Conservation (phyloP, 495 filamentous ascomycete species). For the Chaetomium tenue region DNA sequence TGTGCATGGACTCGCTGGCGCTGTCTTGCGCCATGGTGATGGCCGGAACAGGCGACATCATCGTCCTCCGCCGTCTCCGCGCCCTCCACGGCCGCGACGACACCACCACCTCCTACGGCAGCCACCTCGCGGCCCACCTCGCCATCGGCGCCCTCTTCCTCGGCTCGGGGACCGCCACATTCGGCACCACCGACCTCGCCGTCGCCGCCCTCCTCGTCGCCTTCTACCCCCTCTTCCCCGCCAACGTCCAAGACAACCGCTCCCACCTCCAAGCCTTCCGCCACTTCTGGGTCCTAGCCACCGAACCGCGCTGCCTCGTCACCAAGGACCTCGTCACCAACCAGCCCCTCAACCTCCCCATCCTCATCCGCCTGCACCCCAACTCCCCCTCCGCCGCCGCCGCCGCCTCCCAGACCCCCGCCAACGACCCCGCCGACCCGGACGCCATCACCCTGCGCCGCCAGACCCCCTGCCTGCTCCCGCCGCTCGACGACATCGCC, state of each 20-base stretch:
- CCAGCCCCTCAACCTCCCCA: slow-evolving; percentile 70
- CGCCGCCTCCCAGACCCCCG: neutral
- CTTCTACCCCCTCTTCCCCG: slow-evolving; percentile 92
- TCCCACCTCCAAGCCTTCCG: slow-evolving; percentile 95
- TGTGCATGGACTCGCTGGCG: slow-evolving; percentile 83
- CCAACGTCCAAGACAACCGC: slow-evolving; percentile 83
- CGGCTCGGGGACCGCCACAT: slow-evolving; percentile 85
- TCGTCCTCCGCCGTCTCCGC: slow-evolving; percentile 83
- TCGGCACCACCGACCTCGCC: slow-evolving; percentile 84
- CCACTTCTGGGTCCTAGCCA: slow-evolving; percentile 94
- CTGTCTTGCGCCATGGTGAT: slow-evolving; percentile 84
- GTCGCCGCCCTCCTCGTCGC: slow-evolving; percentile 83
- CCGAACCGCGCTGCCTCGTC: slow-evolving; percentile 84
- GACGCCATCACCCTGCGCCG: slow-evolving; percentile 28
- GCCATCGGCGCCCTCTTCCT: slow-evolving; percentile 90
- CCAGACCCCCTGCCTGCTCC: slow-evolving; percentile 77
- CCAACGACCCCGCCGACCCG: slow-evolving; percentile 5
- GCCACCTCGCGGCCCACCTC: slow-evolving; percentile 88
- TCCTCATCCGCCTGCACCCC: slow-evolving; percentile 48
- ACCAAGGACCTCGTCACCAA: slow-evolving; percentile 79
- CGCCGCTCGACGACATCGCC: slow-evolving; percentile 67
- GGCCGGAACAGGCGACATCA: slow-evolving; percentile 90
- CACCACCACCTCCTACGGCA: slow-evolving; percentile 81
- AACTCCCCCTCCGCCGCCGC: slow-evolving; percentile 29
- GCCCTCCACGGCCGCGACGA: slow-evolving; percentile 86